phyloP scores from a whole-genome alignment of 2,329 filamentous ascomycete genomes.

The Venturia effusa region DNA sequence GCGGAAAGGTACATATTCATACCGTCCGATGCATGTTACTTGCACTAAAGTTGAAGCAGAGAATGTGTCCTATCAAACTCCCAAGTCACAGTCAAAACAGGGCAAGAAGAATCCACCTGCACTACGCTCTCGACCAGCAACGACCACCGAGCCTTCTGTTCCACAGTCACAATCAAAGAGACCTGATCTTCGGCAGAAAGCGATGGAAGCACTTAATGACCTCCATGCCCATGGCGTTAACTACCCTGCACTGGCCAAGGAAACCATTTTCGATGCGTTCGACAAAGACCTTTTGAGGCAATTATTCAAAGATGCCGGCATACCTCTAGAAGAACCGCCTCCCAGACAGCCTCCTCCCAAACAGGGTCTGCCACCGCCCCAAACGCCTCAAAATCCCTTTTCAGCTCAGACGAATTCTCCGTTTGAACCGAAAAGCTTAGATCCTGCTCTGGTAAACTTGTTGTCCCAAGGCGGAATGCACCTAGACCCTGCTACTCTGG shows the following conservation, averaged over 20 bases:
- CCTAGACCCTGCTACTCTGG: not conserved
- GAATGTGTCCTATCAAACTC: not conserved
- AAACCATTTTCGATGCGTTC: conserved; percentile 2
- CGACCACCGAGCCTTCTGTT: not conserved
- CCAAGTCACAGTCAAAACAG: not conserved
- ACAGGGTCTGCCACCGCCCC: not conserved
- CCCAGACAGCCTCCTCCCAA: not conserved
- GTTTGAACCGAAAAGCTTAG: not conserved
- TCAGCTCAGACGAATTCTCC: not conserved
- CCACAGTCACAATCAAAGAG: not conserved
- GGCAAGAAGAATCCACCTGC: not conserved
- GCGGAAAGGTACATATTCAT: conserved; percentile 1
- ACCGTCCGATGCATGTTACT: not conserved
- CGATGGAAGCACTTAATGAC: not conserved
- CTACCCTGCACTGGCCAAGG: conserved; percentile 1
- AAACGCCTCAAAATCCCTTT: not conserved
- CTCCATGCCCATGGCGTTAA: conserved; percentile 2
- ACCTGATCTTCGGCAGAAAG: not conserved
- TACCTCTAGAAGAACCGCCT: not conserved
- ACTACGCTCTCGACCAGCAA: not conserved
- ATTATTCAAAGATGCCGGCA: not conserved
- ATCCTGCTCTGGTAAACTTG: not conserved
- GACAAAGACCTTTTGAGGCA: conserved; percentile 3
- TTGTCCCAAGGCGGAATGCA: not conserved
- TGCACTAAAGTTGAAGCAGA: not conserved